Evolutionary conservation across 2,329 filamentous ascomycete species (phyloP), one percentile per base, ranked within the genome.

Genomic region (Alternaria longipes): DNA sequence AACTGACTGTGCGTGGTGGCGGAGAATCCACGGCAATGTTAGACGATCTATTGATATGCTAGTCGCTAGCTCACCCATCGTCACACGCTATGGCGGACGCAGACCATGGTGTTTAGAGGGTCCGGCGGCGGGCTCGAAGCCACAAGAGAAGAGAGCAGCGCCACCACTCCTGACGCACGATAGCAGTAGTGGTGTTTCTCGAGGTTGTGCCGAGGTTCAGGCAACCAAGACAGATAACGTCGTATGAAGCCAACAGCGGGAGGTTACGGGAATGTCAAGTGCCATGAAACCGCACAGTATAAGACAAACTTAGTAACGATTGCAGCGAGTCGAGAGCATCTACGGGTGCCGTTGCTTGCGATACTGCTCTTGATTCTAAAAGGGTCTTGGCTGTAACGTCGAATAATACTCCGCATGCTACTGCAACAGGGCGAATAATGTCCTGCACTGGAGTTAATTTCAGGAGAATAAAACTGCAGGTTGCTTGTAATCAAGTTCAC

Each of bases 71-170:
- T 53, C 56, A 56, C 63, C 63, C 59, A 49, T 41, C n/a, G 52
- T 54, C 26, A 56, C 30, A 38, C 32, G 55, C 41, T 49, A 52
- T 42, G 52, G 51, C 60, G 54, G 58, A 62, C 24, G 53, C 20
- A 61, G 40, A 30, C 58, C 56, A 65, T 65, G 65, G 58, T 66
- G 63, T 68, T 69, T 64, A 44, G 60, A 52, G 54, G 46, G 45
- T 24, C 54, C 50, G 55, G 32, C 59, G 45, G 56, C 50, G 32
- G 63, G 60, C 62, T 56, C 46, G 60, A 64, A 46, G 54, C 59
- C 50, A 57, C 56, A 32, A 56, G 38, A 45, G 52, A 54, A 61
- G 54, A 46, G 45, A 49, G 34, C 58, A 49, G 59, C 49, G 50
- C 52, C 57, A 55, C 60, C 59, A 63, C 65, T 62, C 63, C 60